A percentile compares a stretch with the other conserved stretches of the same genome.
phyloP scores from a whole-genome alignment of 768 basidiomycete genomes.

The Terana coerulea region DNA sequence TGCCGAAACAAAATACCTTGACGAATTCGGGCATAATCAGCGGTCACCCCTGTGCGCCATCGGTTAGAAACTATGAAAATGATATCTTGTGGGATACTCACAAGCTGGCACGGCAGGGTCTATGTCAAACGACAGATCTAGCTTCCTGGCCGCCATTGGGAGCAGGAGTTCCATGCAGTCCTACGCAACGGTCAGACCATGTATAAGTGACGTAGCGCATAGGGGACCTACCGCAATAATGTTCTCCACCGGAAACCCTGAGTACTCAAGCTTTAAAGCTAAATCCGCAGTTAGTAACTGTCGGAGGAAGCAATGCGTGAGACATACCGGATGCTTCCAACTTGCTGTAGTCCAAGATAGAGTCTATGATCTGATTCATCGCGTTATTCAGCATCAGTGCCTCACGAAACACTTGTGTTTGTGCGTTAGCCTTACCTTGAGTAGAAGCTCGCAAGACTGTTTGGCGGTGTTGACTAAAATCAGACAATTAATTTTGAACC shows the following conservation, averaged over 20 bases:
- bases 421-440: slow-evolving; percentile 43
- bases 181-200: slow-evolving; percentile 29
- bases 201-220: neutral
- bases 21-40: slow-evolving; percentile 70
- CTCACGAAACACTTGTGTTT: no score
- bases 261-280: slow-evolving; percentile 70
- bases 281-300: neutral
- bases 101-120: slow-evolving; percentile 62
- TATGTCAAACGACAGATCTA: slow-evolving; percentile 72
- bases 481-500: slow-evolving; percentile 1
- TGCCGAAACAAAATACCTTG: slow-evolving; percentile 42
- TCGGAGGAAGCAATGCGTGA: neutral
- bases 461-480: slow-evolving; percentile 65
- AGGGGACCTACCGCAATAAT: slow-evolving; percentile 54
- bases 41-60: slow-evolving; percentile 50
- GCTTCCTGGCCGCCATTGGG: slow-evolving; percentile 71
- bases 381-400: neutral
- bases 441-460: slow-evolving; percentile 68
- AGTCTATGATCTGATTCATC: slow-evolving; percentile 68
- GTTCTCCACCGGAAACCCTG: slow-evolving; percentile 65
- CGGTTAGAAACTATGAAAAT: neutral
- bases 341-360: slow-evolving; percentile 77
- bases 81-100: slow-evolving; percentile 35
- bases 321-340: slow-evolving; percentile 64
- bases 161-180: slow-evolving; percentile 76